phyloP scores from a whole-genome alignment of 306 rosid genomes.

The Lathyrus tuberosus region DNA sequence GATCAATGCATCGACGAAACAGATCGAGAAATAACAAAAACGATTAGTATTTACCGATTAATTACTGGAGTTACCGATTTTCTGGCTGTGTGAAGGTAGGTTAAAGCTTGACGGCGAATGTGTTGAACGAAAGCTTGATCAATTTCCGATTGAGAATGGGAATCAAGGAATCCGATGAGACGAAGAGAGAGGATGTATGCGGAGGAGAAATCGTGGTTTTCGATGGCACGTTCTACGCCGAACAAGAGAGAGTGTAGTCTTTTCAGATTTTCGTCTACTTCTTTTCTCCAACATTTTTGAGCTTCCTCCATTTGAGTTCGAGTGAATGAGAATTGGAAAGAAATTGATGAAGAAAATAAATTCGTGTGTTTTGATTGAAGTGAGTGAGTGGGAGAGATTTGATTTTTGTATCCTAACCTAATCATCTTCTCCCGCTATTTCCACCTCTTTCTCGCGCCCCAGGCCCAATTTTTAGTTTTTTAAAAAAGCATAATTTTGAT shows the following conservation, averaged over 20 bases:
- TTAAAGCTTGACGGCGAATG: slow-evolving; percentile 60
- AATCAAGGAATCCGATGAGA: slow-evolving; percentile 83
- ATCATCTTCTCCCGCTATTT: slow-evolving; percentile 2
- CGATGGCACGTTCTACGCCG: slow-evolving; percentile 66
- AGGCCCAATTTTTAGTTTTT: no score
- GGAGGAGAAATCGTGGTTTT: slow-evolving; percentile 57
- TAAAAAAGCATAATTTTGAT: no score
- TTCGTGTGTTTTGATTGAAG: neutral
- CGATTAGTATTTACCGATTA: slow-evolving; percentile 55
- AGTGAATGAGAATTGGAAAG: neutral
- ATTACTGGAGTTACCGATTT: slow-evolving; percentile 57
- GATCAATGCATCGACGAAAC: neutral
- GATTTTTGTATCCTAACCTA: neutral
- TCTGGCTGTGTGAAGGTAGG: slow-evolving; percentile 58
- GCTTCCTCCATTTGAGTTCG: neutral
- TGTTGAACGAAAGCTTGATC: slow-evolving; percentile 71
- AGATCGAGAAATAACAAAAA: neutral
- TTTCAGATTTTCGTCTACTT: slow-evolving; percentile 50
- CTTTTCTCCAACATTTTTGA: slow-evolving; percentile 54
- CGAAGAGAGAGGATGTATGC: slow-evolving; percentile 73
- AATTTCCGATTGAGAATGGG: slow-evolving; percentile 51
- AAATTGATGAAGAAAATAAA: neutral
- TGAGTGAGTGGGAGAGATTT: neutral
- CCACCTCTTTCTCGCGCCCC: neutral
- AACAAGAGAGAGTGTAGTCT: slow-evolving; percentile 84